Conservation (phyloP, 129 eudicot species). For the carrot (Daucus carota) region DNA sequence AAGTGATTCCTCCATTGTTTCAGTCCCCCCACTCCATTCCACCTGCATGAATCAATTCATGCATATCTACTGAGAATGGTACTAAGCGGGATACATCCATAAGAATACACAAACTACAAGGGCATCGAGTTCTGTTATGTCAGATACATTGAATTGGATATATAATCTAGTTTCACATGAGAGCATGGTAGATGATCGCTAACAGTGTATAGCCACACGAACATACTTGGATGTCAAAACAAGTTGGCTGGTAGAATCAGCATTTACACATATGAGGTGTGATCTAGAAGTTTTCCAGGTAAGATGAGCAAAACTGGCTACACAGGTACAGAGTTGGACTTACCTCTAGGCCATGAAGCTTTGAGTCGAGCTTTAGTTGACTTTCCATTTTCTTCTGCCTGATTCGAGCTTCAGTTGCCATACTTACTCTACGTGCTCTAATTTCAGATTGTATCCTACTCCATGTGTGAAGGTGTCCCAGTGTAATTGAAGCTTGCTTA, state of each 20-base stretch:
- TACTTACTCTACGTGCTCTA: slow-evolving; percentile 53
- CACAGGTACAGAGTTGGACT: neutral
- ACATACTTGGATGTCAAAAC: neutral
- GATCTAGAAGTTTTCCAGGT: neutral
- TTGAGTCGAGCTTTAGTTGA: slow-evolving; percentile 74
- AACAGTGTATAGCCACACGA: neutral
- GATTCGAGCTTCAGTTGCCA: slow-evolving; percentile 65
- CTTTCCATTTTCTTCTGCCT: slow-evolving; percentile 77
- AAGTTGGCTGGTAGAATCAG: neutral
- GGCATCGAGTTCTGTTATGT: neutral
- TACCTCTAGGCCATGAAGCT: slow-evolving; percentile 67
- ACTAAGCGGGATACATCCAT: neutral
- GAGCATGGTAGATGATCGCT: neutral
- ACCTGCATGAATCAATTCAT: slow-evolving; percentile 30
- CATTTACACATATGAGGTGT: neutral
- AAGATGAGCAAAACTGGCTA: neutral
- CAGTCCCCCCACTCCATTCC: slow-evolving; percentile 75
- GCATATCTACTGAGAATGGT: neutral
- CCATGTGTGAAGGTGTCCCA: slow-evolving; percentile 82
- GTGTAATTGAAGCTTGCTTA: slow-evolving; percentile 58
- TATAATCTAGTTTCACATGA: neutral
- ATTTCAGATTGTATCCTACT: slow-evolving; percentile 62
- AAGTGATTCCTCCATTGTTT: slow-evolving; percentile 64
- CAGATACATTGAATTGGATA: neutral
- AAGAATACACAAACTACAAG: neutral